phyloP scores from a whole-genome alignment of 768 basidiomycete genomes.

The Boletus vinaceobasis region DNA sequence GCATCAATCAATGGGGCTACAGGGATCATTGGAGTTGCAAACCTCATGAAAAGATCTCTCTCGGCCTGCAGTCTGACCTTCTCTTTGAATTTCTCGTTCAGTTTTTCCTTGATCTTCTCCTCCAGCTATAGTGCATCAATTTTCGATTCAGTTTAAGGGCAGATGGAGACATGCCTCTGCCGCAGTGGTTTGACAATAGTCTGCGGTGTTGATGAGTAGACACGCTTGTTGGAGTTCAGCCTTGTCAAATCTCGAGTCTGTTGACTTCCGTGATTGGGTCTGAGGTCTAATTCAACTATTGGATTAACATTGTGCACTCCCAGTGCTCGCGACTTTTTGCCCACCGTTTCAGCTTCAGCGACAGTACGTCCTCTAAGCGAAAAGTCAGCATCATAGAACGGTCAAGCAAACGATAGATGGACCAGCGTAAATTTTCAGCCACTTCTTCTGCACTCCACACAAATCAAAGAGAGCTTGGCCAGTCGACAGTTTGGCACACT shows the following conservation, averaged over 20 bases:
- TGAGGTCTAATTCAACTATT: slow-evolving; percentile 35
- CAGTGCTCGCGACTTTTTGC: slow-evolving; percentile 1
- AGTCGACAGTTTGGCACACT: slow-evolving; percentile 87
- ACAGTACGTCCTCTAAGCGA: slow-evolving; percentile 77
- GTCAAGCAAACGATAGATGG: slow-evolving; percentile 15
- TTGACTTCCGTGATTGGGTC: slow-evolving; percentile 57
- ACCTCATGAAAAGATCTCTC: slow-evolving; percentile 89
- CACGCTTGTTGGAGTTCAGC: slow-evolving; percentile 78
- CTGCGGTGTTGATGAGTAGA: slow-evolving; percentile 93
- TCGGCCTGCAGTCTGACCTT: slow-evolving; percentile 81
- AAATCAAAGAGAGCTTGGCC: slow-evolving; percentile 82
- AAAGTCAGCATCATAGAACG: background rate
- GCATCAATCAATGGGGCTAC: background rate
- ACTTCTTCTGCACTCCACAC: slow-evolving; percentile 82
- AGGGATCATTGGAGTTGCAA: slow-evolving; percentile 12
- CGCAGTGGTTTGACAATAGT: slow-evolving; percentile 93
- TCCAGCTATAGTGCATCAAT: slow-evolving; percentile 60
- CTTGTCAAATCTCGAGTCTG: slow-evolving; percentile 74
- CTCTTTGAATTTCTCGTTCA: slow-evolving; percentile 72
- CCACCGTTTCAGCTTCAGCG: slow-evolving; percentile 70
- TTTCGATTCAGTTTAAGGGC: background rate
- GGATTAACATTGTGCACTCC: background rate
- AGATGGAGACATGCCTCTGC: slow-evolving; percentile 54
- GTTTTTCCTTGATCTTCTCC: slow-evolving; percentile 82
- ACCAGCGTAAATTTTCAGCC: slow-evolving; percentile 94